phyloP scores from a whole-genome alignment of 1,284 basidiomycete species.

The Gomphus sp. region DNA sequence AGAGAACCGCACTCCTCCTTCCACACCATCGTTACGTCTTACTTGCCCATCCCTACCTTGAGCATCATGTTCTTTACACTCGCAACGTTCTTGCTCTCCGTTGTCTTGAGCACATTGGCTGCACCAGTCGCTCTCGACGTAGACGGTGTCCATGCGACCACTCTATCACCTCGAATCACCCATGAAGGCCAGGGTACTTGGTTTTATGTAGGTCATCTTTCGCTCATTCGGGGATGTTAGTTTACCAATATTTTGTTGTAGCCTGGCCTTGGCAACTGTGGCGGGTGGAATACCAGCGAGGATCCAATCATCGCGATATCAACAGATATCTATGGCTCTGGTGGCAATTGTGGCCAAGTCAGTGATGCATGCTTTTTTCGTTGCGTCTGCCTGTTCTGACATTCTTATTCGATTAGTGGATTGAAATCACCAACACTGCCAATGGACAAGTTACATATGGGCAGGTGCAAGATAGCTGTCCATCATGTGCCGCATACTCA shows the following conservation, averaged over 20 bases:
- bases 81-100: conserved; percentile 23
- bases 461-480: conserved; percentile 37
- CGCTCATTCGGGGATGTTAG: conserved; percentile 28
- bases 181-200: conserved; percentile 35
- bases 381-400: conserved; percentile 1
- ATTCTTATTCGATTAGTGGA: conserved; percentile 27
- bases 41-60: conserved; percentile 8
- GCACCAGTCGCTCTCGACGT: conserved; percentile 32
- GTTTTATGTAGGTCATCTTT: conserved; percentile 9
- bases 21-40: background rate
- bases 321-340: conserved; percentile 31
- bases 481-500: conserved; percentile 30
- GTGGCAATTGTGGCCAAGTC: conserved; percentile 39
- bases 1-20: background rate
- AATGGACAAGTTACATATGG: conserved; percentile 34
- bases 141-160: conserved; percentile 16
- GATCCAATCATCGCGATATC: conserved; percentile 42
- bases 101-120: conserved; percentile 31
- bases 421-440: conserved; percentile 36
- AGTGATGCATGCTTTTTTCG: conserved; percentile 11
- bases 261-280: conserved; percentile 40
- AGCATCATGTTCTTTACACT: conserved; percentile 34
- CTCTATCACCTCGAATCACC: conserved; percentile 38
- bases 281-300: conserved; percentile 24
- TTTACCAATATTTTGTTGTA: conserved; percentile 20